phyloP scores from a whole-genome alignment of 108 stramenopile genomes.

The Schizochytrium sp. region DNA sequence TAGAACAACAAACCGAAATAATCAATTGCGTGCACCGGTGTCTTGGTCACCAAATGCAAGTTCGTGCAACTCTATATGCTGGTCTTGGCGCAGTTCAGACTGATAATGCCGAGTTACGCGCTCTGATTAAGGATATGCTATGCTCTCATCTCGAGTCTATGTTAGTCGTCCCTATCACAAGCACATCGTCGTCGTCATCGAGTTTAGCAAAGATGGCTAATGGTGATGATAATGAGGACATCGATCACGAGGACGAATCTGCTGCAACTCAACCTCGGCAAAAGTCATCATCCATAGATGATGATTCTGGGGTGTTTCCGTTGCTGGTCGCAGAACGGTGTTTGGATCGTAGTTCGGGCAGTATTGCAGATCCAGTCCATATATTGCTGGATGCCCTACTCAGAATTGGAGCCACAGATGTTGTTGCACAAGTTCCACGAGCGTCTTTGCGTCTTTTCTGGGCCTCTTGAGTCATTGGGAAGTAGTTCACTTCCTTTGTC shows the following conservation, averaged over 20 bases:
- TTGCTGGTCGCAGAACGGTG: not conserved
- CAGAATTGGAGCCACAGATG: not conserved
- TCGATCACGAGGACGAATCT: not conserved
- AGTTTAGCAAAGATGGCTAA: not conserved
- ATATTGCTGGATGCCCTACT: not conserved
- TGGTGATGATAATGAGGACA: not conserved
- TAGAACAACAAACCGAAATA: slow-evolving; percentile 28
- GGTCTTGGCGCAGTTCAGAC: slow-evolving; percentile 1
- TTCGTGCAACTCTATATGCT: slow-evolving; percentile 7
- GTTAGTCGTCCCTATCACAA: not conserved
- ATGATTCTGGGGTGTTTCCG: not conserved
- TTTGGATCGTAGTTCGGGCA: not conserved
- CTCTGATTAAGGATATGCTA: not conserved
- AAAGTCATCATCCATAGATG: no score
- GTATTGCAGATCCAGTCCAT: slow-evolving; percentile 32
- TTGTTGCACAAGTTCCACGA: not conserved
- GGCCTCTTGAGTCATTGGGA: not conserved
- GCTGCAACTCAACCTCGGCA: not conserved
- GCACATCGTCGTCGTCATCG: not conserved
- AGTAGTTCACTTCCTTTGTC: no score
- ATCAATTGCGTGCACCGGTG: slow-evolving; percentile 57
- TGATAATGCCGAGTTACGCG: not conserved
- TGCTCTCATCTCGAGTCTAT: slow-evolving; percentile 26
- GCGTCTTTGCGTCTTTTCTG: not conserved
- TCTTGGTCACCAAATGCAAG: slow-evolving; percentile 27